Conservation (phyloP, 495 filamentous ascomycete genomes). For the Podospora tetraspora region DNA sequence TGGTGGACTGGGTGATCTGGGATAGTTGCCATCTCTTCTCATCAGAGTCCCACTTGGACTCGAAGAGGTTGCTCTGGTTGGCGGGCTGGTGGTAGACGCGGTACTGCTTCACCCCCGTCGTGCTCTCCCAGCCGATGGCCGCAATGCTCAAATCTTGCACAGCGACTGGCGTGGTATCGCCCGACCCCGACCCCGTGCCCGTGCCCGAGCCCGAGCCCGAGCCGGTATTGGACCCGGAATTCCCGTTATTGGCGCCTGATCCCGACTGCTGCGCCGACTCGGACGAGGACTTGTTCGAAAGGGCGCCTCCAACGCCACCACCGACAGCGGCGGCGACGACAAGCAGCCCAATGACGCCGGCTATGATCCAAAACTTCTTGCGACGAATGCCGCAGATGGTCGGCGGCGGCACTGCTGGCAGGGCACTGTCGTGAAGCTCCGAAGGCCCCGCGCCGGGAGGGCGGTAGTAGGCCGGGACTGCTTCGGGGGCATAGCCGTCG, state of each 20-base stretch:
- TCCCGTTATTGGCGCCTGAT: background rate
- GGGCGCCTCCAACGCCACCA: background rate
- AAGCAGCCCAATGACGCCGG: background rate
- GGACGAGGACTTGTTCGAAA: background rate
- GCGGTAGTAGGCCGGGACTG: background rate
- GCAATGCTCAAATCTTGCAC: background rate
- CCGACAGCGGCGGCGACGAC: background rate
- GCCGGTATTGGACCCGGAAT: background rate
- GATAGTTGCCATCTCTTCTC: background rate
- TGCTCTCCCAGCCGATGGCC: background rate
- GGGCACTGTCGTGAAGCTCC: background rate
- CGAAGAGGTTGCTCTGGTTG: constrained; percentile 1
- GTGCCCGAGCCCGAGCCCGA: background rate
- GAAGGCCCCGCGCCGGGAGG: background rate
- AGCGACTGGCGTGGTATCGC: background rate
- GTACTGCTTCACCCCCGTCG: background rate
- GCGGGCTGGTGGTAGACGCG: background rate
- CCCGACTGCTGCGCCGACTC: background rate
- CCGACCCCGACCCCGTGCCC: background rate
- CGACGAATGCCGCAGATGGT: background rate
- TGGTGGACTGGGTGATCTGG: background rate
- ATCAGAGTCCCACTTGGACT: background rate
- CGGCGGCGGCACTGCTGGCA: background rate
- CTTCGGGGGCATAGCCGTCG: background rate
- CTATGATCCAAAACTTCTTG: background rate